Evolutionary conservation across 176 grass and related monocot species (phyloP).

Genomic region (Rhynchospora breviuscula): DNA sequence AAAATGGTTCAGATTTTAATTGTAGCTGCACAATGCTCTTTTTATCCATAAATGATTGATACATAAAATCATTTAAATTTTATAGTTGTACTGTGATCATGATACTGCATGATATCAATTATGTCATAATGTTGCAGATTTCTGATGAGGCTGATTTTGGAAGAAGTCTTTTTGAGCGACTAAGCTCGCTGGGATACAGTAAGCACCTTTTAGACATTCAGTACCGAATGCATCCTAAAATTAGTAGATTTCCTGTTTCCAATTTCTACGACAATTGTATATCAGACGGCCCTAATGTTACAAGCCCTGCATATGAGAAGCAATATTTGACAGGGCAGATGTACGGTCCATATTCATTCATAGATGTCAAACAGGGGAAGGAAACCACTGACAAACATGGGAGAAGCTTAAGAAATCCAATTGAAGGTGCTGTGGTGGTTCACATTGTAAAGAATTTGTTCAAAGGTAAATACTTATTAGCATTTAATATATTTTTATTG

Average conservation of each 20-base stretch:
- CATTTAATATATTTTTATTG: no score
- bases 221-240: conserved; percentile 71
- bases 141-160: conserved; percentile 39
- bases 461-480: conserved; percentile 23
- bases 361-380: conserved; percentile 45
- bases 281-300: conserved; percentile 45
- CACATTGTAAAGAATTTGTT: conserved; percentile 45
- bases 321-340: conserved; percentile 31
- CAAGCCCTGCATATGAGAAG: conserved; percentile 25
- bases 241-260: conserved; percentile 60
- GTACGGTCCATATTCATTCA: conserved; percentile 66
- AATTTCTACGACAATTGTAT: conserved; percentile 44
- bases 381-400: conserved; percentile 34
- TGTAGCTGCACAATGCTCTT: background rate
- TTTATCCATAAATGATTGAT: background rate
- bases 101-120: background rate
- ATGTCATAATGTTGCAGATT: conserved; percentile 23
- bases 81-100: background rate
- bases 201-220: conserved; percentile 73
- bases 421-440: conserved; percentile 45
- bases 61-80: no score
- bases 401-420: conserved; percentile 40
- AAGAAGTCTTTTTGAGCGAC: conserved; percentile 58
- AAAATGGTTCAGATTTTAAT: background rate
- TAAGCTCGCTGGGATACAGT: conserved; percentile 43